Conservation (phyloP, 1,139 yeast genomes). For the Pichia sp. region DNA sequence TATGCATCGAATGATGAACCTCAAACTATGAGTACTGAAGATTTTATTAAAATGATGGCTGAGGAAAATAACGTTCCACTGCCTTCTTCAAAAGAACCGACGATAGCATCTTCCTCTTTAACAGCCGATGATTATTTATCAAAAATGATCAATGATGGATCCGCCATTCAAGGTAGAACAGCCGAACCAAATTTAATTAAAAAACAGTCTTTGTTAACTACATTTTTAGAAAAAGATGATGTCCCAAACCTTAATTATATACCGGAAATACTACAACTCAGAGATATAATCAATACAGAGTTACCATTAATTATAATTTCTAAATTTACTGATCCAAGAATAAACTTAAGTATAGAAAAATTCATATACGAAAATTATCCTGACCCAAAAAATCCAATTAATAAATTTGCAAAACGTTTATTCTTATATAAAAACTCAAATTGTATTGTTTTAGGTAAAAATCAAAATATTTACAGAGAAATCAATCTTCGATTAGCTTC, state of each 20-base stretch:
- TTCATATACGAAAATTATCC: conserved; percentile 67
- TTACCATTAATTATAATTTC: conserved; percentile 36
- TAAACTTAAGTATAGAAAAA: conserved; percentile 80
- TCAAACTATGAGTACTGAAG: conserved; percentile 22
- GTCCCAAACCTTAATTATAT: conserved; percentile 6
- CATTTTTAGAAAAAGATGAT: conserved; percentile 13
- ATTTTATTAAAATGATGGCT: conserved; percentile 17
- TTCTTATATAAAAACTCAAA: conserved; percentile 72
- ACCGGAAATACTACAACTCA: conserved; percentile 20
- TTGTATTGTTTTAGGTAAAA: conserved; percentile 91
- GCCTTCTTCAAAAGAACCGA: too few relatives aligned
- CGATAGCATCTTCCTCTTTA: not conserved
- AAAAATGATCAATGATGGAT: not conserved
- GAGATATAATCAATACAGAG: conserved; percentile 28
- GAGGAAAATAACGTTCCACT: conserved; percentile 3
- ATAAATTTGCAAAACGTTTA: conserved; percentile 40
- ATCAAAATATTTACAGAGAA: conserved; percentile 94
- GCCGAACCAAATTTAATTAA: not conserved
- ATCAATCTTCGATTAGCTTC: conserved; percentile 58
- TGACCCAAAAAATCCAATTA: conserved; percentile 20
- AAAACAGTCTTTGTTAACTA: not conserved
- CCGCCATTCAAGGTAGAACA: not conserved
- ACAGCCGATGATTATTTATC: conserved; percentile 7
- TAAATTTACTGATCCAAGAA: conserved; percentile 52
- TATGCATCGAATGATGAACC: conserved; percentile 9